Conservation (phyloP, 352 stramenopile species). For the Pythium chondricola region DNA sequence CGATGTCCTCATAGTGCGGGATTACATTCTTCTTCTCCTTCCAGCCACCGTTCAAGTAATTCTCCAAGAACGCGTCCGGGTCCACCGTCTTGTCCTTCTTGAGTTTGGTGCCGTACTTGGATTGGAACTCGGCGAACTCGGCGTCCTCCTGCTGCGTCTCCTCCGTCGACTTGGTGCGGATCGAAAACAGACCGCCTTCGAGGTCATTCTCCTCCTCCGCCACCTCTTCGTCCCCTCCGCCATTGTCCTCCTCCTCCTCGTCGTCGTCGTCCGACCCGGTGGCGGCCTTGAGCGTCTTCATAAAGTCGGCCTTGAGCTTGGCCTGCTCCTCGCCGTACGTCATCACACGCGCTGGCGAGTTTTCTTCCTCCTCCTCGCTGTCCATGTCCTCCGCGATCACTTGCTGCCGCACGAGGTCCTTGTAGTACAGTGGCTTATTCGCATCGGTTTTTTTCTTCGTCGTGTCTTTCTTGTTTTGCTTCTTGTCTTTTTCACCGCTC, state of each 20-base stretch:
- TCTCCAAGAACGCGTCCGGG: constrained; percentile 68
- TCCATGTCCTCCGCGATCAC: constrained; percentile 83
- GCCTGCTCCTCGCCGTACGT: constrained; percentile 70
- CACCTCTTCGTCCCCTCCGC: constrained; percentile 16
- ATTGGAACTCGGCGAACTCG: constrained; percentile 52
- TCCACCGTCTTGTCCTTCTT: constrained; percentile 51
- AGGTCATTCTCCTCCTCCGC: constrained; percentile 57
- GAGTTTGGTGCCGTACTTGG: constrained; percentile 56
- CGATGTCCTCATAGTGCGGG: constrained; percentile 78
- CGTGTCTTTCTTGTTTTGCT: constrained; percentile 8
- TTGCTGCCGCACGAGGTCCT: constrained; percentile 94
- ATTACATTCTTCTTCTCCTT: constrained; percentile 68
- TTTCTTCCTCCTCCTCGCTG: constrained; percentile 64
- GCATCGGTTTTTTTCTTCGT: constrained; percentile 29
- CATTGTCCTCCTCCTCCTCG: constrained; percentile 6
- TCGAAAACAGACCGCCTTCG: constrained; percentile 64
- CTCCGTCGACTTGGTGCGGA: constrained; percentile 56
- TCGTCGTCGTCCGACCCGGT: constrained; percentile 24
- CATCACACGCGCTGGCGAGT: constrained; percentile 25
- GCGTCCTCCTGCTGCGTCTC: constrained; percentile 66
- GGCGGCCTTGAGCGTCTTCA: constrained; percentile 36
- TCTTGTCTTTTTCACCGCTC: constrained; percentile 17
- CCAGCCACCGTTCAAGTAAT: constrained; percentile 79
- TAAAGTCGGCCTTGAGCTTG: constrained; percentile 60
- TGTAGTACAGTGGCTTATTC: constrained; percentile 78